Evolutionary conservation across 805 yeast genomes (phyloP).

Genomic region (Yamadazyma kitorensis): DNA sequence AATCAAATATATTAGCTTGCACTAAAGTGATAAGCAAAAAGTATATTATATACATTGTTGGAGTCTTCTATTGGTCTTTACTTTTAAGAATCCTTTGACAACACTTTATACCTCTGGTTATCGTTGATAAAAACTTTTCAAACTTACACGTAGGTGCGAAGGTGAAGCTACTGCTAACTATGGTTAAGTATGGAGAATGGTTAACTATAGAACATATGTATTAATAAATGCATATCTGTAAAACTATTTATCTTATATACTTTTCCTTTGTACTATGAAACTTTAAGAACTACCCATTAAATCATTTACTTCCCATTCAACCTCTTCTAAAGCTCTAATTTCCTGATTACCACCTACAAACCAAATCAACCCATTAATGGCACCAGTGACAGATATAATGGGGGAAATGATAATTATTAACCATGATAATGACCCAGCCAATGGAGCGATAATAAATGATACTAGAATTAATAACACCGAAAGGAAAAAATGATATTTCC

Average conservation of each 20-base stretch:
- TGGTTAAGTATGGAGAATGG: too few species aligned
- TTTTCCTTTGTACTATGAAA: too few species aligned
- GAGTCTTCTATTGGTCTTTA: too few species aligned
- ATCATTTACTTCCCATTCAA: slow-evolving; percentile 58
- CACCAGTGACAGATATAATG: slow-evolving; percentile 61
- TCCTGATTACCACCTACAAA: slow-evolving; percentile 80
- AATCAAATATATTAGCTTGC: slow-evolving; percentile 34
- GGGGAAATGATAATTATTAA: slow-evolving; percentile 57
- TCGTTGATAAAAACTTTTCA: not conserved
- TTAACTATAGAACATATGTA: too few species aligned
- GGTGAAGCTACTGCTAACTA: too few species aligned
- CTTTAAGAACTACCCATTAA: too few species aligned
- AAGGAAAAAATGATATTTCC: slow-evolving; percentile 59
- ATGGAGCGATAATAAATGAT: slow-evolving; percentile 40
- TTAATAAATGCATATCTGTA: too few species aligned
- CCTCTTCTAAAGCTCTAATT: slow-evolving; percentile 71
- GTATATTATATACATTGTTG: too few species aligned
- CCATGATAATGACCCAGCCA: slow-evolving; percentile 33
- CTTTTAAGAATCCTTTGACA: too few species aligned
- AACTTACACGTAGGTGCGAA: too few species aligned
- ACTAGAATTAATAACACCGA: slow-evolving; percentile 36
- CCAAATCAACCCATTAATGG: slow-evolving; percentile 74
- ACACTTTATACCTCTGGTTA: not conserved
- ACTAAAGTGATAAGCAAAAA: slow-evolving; percentile 15
- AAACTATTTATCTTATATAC: too few species aligned